phyloP scores from a whole-genome alignment of 495 filamentous ascomycete genomes.

The Podospora conica region DNA sequence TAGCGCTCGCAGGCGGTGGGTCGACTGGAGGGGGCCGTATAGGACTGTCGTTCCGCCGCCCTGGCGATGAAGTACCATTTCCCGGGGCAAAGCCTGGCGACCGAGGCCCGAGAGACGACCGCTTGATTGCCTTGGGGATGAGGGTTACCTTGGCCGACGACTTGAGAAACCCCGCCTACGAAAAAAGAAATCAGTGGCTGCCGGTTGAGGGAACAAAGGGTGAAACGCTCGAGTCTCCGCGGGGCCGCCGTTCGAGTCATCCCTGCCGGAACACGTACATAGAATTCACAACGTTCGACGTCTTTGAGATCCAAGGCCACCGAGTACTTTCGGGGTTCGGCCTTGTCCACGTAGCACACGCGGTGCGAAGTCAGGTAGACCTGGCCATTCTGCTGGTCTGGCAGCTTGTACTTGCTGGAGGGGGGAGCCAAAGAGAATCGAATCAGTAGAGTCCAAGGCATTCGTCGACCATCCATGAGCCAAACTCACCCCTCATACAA shows the following conservation, averaged over 20 bases:
- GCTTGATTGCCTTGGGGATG: conserved; percentile 66
- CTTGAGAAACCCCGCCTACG: conserved; percentile 87
- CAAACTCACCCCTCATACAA: conserved; percentile 86
- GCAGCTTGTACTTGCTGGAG: conserved; percentile 83
- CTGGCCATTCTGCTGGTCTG: conserved; percentile 91
- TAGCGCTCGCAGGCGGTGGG: conserved; percentile 47
- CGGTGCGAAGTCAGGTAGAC: conserved; percentile 94
- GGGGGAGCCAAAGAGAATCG: not conserved
- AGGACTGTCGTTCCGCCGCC: conserved; percentile 44
- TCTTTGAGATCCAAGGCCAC: conserved; percentile 84
- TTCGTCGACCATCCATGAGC: not conserved
- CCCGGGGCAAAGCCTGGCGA: conserved; percentile 29
- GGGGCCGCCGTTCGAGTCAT: not conserved
- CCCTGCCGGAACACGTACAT: conserved; percentile 46
- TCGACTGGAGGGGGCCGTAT: conserved; percentile 44
- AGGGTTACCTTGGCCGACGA: conserved; percentile 92
- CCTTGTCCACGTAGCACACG: conserved; percentile 88
- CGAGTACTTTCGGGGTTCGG: conserved; percentile 78
- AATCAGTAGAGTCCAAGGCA: conserved; percentile 10
- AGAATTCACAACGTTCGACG: conserved; percentile 85
- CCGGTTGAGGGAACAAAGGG: conserved; percentile 18
- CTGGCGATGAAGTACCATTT: conserved; percentile 39
- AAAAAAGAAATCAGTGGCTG: not conserved
- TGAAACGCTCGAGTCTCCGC: not conserved
- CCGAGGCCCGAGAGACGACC: conserved; percentile 43